These are phyloP conservation scores for Bacterosira constricta DNA, from an alignment of 108 stramenopile species.

Conservation along the genomic window DNA sequence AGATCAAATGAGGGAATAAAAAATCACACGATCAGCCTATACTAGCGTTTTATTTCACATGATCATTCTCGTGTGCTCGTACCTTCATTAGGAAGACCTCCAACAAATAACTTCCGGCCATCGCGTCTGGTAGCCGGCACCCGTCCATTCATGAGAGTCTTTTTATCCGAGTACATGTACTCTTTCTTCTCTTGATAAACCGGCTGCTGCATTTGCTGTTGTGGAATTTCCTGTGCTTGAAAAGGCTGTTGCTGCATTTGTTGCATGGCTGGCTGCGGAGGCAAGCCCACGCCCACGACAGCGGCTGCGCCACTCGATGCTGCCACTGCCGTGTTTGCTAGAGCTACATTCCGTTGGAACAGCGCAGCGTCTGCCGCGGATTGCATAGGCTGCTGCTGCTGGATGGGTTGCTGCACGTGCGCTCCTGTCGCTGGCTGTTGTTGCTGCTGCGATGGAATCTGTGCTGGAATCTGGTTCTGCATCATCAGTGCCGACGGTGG, in stretches of 20 bases:
- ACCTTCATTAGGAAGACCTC: constrained; percentile 69
- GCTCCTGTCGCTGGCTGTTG: too few species aligned
- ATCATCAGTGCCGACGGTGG: too few species aligned
- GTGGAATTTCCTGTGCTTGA: background rate
- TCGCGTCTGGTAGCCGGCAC: constrained; percentile 65
- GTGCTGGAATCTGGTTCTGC: too few species aligned
- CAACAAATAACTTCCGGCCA: constrained; percentile 76
- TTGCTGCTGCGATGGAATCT: too few species aligned
- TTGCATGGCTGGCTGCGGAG: too few species aligned
- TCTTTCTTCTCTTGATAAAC: background rate
- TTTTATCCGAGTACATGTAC: background rate
- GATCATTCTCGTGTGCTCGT: background rate
- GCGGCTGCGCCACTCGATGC: too few species aligned
- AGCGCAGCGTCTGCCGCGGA: too few species aligned
- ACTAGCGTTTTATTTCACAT: background rate
- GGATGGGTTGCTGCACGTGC: too few species aligned
- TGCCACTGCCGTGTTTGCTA: too few species aligned
- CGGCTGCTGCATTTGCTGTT: background rate
- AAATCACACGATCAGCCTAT: background rate
- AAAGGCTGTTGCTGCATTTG: background rate
- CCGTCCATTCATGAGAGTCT: constrained; percentile 14
- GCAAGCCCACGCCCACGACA: too few species aligned
- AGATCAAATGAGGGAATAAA: background rate
- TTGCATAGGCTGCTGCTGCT: too few species aligned
- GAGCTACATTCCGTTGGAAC: too few species aligned